Conservation (phyloP, 108 stramenopile species). For the Cyclotella choctawhatcheeana region DNA sequence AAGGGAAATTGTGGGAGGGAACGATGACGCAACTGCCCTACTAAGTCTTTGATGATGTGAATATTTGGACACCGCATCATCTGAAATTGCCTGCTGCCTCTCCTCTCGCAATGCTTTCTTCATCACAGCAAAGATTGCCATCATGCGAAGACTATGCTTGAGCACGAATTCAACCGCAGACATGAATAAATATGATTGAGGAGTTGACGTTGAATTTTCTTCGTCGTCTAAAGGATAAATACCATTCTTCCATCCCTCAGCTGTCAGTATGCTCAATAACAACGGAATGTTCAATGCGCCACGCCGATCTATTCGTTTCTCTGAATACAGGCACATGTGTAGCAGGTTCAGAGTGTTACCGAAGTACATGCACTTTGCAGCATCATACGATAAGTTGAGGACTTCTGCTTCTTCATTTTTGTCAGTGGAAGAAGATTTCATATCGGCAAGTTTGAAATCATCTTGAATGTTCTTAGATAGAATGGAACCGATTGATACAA, state of each 20-base stretch:
- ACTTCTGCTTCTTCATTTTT: not conserved
- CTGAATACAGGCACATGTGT: conserved; percentile 73
- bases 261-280: conserved; percentile 44
- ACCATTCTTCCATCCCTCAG: conserved; percentile 45
- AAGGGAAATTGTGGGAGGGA: conserved; percentile 67
- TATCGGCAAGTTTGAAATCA: conserved; percentile 40
- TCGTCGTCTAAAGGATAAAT: conserved; percentile 19
- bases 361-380: conserved; percentile 69
- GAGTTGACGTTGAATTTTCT: not conserved
- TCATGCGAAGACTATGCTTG: conserved; percentile 58
- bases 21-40: conserved; percentile 68
- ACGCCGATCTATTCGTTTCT: conserved; percentile 65
- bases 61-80: conserved; percentile 11
- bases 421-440: not conserved
- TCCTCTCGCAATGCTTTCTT: conserved; percentile 17
- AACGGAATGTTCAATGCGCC: conserved; percentile 70
- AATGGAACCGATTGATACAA: conserved; percentile 47
- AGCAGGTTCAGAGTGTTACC: conserved; percentile 67
- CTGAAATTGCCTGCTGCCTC: not conserved
- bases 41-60: conserved; percentile 45
- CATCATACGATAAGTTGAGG: conserved; percentile 17
- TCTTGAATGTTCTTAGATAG: conserved; percentile 53
- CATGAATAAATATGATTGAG: conserved; percentile 38
- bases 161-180: conserved; percentile 70
- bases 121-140: conserved; percentile 39